Conservation (phyloP, 345 rosid genomes). For the Microcos paniculata region DNA sequence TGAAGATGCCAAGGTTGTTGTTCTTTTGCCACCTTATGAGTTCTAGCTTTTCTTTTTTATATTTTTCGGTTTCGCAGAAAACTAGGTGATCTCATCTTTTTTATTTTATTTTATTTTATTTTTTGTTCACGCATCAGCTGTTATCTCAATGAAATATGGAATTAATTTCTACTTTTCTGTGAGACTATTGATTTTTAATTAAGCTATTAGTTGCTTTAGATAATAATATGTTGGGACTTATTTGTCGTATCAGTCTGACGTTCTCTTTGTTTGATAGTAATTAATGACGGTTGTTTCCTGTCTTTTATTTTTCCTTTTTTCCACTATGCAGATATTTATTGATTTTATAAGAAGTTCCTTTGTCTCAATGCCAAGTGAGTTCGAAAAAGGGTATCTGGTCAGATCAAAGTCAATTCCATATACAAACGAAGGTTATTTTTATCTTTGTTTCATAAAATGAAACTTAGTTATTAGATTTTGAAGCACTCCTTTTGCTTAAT, state of each 20-base stretch:
- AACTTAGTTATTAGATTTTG: neutral
- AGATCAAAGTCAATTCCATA: constrained; percentile 31
- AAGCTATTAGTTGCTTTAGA: neutral
- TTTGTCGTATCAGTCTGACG: neutral
- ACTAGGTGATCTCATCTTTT: neutral
- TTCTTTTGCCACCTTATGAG: constrained; percentile 11
- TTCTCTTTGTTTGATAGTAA: constrained; percentile 6
- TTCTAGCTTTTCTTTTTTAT: neutral
- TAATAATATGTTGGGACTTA: neutral
- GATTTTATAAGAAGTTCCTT: constrained; percentile 70
- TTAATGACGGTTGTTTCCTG: neutral
- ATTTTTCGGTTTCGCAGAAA: neutral
- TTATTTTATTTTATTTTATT: neutral
- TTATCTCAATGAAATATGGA: neutral
- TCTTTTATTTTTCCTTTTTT: neutral
- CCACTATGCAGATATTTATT: constrained; percentile 59
- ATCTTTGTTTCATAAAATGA: neutral
- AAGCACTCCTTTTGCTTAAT: neutral
- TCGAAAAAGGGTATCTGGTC: constrained; percentile 31
- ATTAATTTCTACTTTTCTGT: neutral
- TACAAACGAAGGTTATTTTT: constrained; percentile 40
- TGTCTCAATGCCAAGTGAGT: constrained; percentile 39
- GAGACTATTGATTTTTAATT: neutral
- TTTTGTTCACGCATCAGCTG: neutral
- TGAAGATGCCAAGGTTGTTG: constrained; percentile 83